Evolutionary conservation across 148 eudicot species (phyloP), one percentile per base, ranked within the genome.

Genomic region (Mesembryanthemum crystallinum): DNA sequence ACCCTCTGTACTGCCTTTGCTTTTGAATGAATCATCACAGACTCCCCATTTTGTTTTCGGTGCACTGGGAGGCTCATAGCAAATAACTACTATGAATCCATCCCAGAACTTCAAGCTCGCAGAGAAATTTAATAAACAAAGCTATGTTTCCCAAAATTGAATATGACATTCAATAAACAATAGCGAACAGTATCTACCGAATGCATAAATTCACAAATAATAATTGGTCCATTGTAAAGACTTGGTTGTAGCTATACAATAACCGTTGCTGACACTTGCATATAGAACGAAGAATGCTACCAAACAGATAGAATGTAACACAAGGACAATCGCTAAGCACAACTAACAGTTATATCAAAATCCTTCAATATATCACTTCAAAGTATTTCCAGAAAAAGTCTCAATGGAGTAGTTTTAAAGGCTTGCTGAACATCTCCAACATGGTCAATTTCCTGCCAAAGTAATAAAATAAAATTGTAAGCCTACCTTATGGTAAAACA

Each of bases 381-480:
- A 77, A 95, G 92, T 85, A 95, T 83, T 82, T 92, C 91, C 76
- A 88, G 81, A 79, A 92, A 82, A 84, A 82, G 79, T 69, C 79
- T 82, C 87, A 95, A 82, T 28, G 94, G 85, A 79, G 83, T 88
- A 83, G 86, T 93, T 72, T 91, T 91, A 79, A 95, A 89, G 67
- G 97, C 96, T 87, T 89, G 97, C 61, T 88, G 92, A 73, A 88
- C 97, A 83, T 95, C 92, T 35, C 87, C 86, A 85, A 84, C 89
- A 79, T 95, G 99, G 77, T 92, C 96, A 70, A 92, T 81, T 64
- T 94, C 98, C 98, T 94, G 91, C 73, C 61, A 24, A 82, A 73
- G 74, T 77, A 60, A 80, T 35, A 78, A 59, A 14, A 15, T 23
- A 17, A 28, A 12, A 23, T 66, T 11, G 67, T 28, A 35, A 52